Evolutionary conservation across 345 rosid species (phyloP), one percentile per base, ranked within the genome.

Genomic region (Crucihimalaya himalaica): DNA sequence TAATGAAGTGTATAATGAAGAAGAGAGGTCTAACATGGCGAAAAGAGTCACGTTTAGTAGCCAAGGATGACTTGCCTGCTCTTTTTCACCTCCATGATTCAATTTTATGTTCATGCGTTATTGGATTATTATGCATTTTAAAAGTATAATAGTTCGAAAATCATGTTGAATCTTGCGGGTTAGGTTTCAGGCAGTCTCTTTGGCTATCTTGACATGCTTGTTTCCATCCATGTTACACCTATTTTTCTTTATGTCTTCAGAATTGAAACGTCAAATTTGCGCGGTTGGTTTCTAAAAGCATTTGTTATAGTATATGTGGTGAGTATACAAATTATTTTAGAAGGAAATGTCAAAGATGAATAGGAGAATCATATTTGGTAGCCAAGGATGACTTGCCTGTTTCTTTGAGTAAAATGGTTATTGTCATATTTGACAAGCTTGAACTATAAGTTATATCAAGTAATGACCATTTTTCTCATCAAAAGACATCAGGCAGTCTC

Each of bases 21-120:
- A 52, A 69, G 66, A 69, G 65, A 68, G 60, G 75, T 62, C 64
- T 69, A 69, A 55, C 79, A 55, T 76, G 75, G 70, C 11, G 75
- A 28, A 61, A 54, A 46, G 27, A 63, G 70, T 69, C 59, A 47
- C 63, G 75, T 76, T 76, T 76, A 69, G 71, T 76, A 76, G 75
- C 79, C 75, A 69, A 76, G 75, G 75, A 76, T 76, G 79, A 69
- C 79, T 76, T 76, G 79, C 79, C 75, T 76, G 75, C 63, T 63
- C 70, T 43, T 69, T 43, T 69, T 76, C 70, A 34, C 66, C 50
- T 68, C 55, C 63, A 76, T 5, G 58, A 53, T 61, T 69, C 79
- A 61, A 16, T 16, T 46, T 58, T 20, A 2, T 16, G 55, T 47
- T 59, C 15, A 74, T 35, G 20, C 8, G 20, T 45, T 74, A n/a